Evolutionary conservation across 1,284 basidiomycete genomes (phyloP), one percentile per base, ranked within the genome.

Genomic region (Fomitopsis pinicola): DNA sequence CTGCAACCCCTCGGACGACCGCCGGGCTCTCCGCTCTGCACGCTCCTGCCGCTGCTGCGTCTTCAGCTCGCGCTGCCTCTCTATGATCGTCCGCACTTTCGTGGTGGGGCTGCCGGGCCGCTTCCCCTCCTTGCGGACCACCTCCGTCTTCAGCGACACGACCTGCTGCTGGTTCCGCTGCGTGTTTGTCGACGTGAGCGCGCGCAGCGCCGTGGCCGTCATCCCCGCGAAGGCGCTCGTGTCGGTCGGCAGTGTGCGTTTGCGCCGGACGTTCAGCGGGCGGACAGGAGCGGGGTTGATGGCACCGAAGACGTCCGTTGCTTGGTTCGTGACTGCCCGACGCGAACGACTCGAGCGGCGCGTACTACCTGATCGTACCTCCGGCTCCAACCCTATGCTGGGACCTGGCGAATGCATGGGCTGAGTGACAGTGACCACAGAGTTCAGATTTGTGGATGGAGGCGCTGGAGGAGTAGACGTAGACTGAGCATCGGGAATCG

Each of bases 21-120:
- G 74, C 64, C 78, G 77, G 15, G 84, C 83, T 44, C 89, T 81
- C 57, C 87, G 78, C 62, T 84, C 81, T 4, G 91, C 92, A 42
- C 93, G 78, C 66, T 86, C 85, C 59, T 79, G 78, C 63, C 91
- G 77, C 61, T 84, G 80, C 48, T 74, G 77, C 40, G 80, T 82
- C 69, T 83, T 86, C 66, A 89, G 87, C 53, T 91, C 88, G 64
- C 87, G 84, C 65, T 89, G 82, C 63, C 86, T 83, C 71, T 95
- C 91, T 17, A 82, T 75, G 33, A 85, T 80, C 3, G 89, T 92
- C 66, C 83, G 83, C 46, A 90, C 83, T 73, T 90, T 93, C 55
- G 88, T 85, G 19, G 80, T 83, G 2, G 92, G 92, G 70, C 89
- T 93, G 61, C 89, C 90, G 12, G 93, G 93, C 59, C 93, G 76